Evolutionary conservation across 139 green algal species (phyloP), one percentile per base, ranked within the genome.

Genomic region (Picochlorum sp.): DNA sequence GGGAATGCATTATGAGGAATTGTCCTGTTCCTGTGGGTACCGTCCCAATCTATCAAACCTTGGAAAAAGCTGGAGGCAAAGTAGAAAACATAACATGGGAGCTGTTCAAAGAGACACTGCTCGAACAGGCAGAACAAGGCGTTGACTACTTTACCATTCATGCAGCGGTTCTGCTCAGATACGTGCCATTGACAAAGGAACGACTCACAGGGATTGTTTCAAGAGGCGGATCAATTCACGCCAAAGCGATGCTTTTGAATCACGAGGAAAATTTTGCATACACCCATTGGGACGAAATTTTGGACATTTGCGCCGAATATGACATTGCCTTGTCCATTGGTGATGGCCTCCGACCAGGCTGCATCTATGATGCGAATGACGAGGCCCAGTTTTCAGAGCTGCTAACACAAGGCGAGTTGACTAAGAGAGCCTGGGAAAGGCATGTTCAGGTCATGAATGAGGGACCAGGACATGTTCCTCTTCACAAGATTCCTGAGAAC

Each of bases 121-220:
- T 97, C 2, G 92, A 97, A 77, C 92, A 98, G 79, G 90, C 89
- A 5, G 87, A 95, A 77, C 83, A 97, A 81, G 92, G 92, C 30
- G 92, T 98, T 10, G 92, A 98, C 76, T 98, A 98, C 80, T 98
- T 84, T 66, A 98, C 92, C 56, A 98, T 98, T 72, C 92, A 98
- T 69, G 92, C 92, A 3, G 92, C 90, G 26, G 91, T 97, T 52
- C 80, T 95, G 64, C 82, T 98, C 66, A 76, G 81, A 44, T 87
- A 90, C 76, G 86, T 98, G 47, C 92, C 89, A 4, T 80, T 96
- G 24, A 97, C 92, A 4, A 89, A 84, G 46, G 82, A 86, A 30
- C 84, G 92, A 66, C 66, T 97, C 45, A 98, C 92, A 1, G 92
- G 92, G 61, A 97, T 98, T 66, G 92, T 98, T 51, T 88, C 73